Percentiles rank a stretch among this genome's conserved stretches.
Evolutionary conservation across 495 filamentous ascomycete species (phyloP).

Genomic region (Penicillium crystallinum): DNA sequence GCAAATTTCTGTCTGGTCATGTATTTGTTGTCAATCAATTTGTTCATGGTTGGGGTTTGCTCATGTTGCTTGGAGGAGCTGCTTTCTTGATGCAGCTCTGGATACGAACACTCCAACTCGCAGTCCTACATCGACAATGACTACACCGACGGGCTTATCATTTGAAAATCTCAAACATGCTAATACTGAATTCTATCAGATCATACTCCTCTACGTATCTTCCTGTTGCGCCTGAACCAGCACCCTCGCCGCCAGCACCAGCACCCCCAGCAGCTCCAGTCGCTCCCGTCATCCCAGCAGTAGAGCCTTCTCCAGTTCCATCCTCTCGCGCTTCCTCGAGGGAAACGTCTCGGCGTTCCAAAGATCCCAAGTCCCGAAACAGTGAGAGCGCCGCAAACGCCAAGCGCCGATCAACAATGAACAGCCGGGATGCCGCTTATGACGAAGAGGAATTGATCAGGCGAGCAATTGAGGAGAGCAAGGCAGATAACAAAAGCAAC

Average conservation of each 20-base stretch:
- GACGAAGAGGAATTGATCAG: conserved; percentile 90
- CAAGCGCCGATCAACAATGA: conserved; percentile 95
- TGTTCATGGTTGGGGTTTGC: conserved; percentile 10
- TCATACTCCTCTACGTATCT: conserved; percentile 62
- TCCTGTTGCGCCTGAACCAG: conserved; percentile 47
- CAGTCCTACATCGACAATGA: no score
- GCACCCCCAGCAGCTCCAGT: not conserved
- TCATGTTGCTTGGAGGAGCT: conserved; percentile 5
- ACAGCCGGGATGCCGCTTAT: conserved; percentile 91
- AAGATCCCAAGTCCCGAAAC: conserved; percentile 43
- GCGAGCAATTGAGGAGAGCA: conserved; percentile 92
- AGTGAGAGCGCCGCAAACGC: conserved; percentile 40
- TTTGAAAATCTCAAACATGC: not conserved
- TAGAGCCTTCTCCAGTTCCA: conserved; percentile 33
- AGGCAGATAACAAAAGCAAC: conserved; percentile 54
- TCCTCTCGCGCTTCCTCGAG: conserved; percentile 42
- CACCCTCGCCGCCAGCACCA: not conserved
- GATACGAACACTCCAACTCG: not conserved
- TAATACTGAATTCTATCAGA: conserved; percentile 19
- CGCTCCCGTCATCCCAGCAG: not conserved
- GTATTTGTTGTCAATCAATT: conserved; percentile 10
- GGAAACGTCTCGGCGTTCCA: conserved; percentile 43
- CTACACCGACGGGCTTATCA: not conserved
- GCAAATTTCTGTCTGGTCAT: no score
- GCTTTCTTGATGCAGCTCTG: not conserved